phyloP scores from a whole-genome alignment of 345 rosid genomes.

The Turnera subulata region DNA sequence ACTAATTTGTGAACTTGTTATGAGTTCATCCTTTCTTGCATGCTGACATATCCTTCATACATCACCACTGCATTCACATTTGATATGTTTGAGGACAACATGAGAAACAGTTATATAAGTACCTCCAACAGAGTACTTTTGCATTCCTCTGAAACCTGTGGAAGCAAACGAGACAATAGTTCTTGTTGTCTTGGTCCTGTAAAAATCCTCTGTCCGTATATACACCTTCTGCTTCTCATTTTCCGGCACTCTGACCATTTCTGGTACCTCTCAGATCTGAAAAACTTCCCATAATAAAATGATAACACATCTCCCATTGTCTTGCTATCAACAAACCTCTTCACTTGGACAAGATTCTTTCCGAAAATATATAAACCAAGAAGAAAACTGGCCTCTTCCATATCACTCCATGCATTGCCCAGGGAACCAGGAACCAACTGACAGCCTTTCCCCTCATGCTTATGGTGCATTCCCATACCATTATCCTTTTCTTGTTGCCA shows the following conservation, averaged over 20 bases:
- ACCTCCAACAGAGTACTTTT: constrained; percentile 51
- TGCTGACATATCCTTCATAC: background rate
- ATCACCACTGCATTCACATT: background rate
- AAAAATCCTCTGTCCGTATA: constrained; percentile 56
- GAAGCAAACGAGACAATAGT: constrained; percentile 45
- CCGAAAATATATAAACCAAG: constrained; percentile 73
- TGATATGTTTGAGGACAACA: background rate
- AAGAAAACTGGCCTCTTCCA: constrained; percentile 51
- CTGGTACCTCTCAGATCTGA: constrained; percentile 43
- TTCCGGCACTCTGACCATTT: constrained; percentile 71
- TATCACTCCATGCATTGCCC: constrained; percentile 42
- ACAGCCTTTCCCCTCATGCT: constrained; percentile 14
- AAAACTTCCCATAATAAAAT: constrained; percentile 66
- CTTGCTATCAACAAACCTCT: constrained; percentile 53
- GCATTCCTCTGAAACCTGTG: constrained; percentile 45
- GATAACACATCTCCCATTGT: constrained; percentile 56
- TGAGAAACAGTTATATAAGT: constrained; percentile 13
- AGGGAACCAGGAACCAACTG: constrained; percentile 42
- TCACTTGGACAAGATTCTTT: constrained; percentile 50
- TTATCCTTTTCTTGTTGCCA: constrained; percentile 10
- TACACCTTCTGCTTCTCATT: constrained; percentile 39
- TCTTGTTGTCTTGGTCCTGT: constrained; percentile 71
- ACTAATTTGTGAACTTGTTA: background rate
- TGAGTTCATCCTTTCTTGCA: background rate
- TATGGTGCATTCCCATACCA: constrained; percentile 13